These are phyloP conservation scores for Phanerochaete carnosa DNA, from an alignment of 768 basidiomycete genomes.

Conservation along the genomic window DNA sequence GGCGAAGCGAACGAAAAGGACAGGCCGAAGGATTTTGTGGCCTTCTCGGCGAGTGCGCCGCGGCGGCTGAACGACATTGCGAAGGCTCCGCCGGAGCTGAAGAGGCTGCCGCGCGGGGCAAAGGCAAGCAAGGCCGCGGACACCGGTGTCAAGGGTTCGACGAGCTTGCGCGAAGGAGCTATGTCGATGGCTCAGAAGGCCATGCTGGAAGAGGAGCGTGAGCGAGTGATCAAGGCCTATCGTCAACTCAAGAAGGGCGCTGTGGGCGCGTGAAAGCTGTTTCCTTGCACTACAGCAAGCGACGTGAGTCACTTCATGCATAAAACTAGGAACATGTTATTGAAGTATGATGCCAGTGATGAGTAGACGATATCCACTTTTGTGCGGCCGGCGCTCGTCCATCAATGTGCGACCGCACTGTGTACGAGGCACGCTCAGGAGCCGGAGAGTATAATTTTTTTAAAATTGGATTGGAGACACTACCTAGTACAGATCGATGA, in stretches of 20 bases:
- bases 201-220: slow-evolving; percentile 75
- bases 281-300: too few relatives aligned
- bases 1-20: not conserved
- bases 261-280: slow-evolving; percentile 15
- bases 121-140: slow-evolving; percentile 16
- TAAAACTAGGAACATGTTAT: too few relatives aligned
- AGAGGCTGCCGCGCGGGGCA: slow-evolving; percentile 49
- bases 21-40: slow-evolving; percentile 44
- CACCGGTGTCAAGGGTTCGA: slow-evolving; percentile 15
- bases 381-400: too few relatives aligned
- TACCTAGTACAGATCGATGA: not conserved
- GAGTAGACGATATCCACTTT: too few relatives aligned
- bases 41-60: slow-evolving; percentile 50
- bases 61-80: slow-evolving; percentile 70
- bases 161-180: slow-evolving; percentile 39
- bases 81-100: slow-evolving; percentile 63
- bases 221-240: slow-evolving; percentile 64
- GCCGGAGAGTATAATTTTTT: not conserved
- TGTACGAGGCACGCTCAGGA: not conserved
- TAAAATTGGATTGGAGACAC: not conserved
- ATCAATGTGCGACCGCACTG: not conserved
- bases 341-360: too few relatives aligned
- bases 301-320: too few relatives aligned
- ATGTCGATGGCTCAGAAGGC: slow-evolving; percentile 72
- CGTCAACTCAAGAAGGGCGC: slow-evolving; percentile 60